Base-by-base conservation (phyloP, 768 basidiomycete genomes). In the Tylopilus vinaceipallidus region DNA sequence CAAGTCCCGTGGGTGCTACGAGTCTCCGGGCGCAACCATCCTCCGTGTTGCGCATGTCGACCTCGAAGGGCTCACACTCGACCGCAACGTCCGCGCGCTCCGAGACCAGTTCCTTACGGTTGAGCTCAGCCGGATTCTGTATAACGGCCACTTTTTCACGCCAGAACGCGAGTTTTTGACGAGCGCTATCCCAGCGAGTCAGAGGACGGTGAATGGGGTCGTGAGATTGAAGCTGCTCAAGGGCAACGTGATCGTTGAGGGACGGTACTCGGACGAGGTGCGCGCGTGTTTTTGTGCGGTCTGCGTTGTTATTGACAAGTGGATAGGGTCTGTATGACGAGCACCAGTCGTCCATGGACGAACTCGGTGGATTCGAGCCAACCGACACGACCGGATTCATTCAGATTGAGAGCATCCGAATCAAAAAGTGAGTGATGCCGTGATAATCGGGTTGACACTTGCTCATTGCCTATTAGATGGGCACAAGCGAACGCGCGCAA, bases 101-200 rank as follows among this genome's bases (percentile, higher is more conserved):
- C 80, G 97, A 29, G 97, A 99, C 70, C 88, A 92, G 66, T 99
- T 98, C 73, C 78, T 97, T 60, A 98, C 97, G 20, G 76, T 91
- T 61, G 87, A 88, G 67, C 77, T 98, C 47, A 84, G 90, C 69
- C 77, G 86, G 58, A 95, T 99, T 63, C 75, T 99, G 41, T 98
- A 99, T 79, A 98, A 98, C 65, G 97, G 95, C 32, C 93, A 95
- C 75, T 98, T 93, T 84, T 99, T 98, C 81, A 95, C 94, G n/a
- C 95, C 97, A 39, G 97, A 98, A 73, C 81, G 95, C 57, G 97
- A 98, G 73, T 98, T 98, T 64, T 74, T 98, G 63, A 87, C 86
- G 37, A 84, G 86, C 62, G 81, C 89, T 47, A 92, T 98, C 65
- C 92, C 94, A 4, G 85, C 92, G 35, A 92, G 89, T 68, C 97